Evolutionary conservation across 805 yeast species (phyloP).

Genomic region (Debaryomyces castellii): DNA sequence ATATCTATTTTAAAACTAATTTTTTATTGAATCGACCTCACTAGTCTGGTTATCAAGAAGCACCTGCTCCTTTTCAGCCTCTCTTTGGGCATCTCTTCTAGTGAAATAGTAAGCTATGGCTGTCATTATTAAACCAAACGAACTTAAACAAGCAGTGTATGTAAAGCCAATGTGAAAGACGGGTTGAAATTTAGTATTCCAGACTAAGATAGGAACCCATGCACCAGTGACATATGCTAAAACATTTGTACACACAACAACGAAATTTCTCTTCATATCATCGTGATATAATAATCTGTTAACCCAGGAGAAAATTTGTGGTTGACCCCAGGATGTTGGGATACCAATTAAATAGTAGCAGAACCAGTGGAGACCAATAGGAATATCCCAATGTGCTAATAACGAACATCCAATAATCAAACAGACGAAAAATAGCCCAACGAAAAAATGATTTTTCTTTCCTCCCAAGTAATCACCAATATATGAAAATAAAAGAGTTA

Average conservation of each 20-base stretch:
- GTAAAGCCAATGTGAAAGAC: constrained; percentile 32
- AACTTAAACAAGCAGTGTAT: constrained; percentile 30
- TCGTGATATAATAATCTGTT: constrained; percentile 45
- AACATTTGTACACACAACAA: constrained; percentile 38
- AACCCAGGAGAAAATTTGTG: constrained; percentile 57
- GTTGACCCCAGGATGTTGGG: constrained; percentile 54
- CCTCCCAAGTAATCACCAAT: constrained; percentile 34
- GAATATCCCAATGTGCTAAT: constrained; percentile 49
- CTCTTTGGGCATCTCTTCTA: constrained; percentile 22
- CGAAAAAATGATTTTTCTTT: constrained; percentile 33
- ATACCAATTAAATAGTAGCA: constrained; percentile 48
- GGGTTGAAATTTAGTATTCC: constrained; percentile 37
- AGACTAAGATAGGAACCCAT: constrained; percentile 39
- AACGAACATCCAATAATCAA: constrained; percentile 43
- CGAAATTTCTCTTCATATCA: constrained; percentile 41
- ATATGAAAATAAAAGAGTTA: constrained; percentile 24
- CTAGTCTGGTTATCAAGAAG: not conserved
- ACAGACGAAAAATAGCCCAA: constrained; percentile 35
- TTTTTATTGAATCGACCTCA: not conserved
- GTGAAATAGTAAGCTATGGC: constrained; percentile 22
- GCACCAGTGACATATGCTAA: constrained; percentile 40
- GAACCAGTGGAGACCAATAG: constrained; percentile 49
- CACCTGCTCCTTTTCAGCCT: not conserved
- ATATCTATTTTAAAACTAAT: not conserved
- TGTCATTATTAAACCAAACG: constrained; percentile 31